These are phyloP conservation scores for Phytopythium chamaehyphon DNA, from an alignment of 352 stramenopile genomes.

Conservation along the genomic window DNA sequence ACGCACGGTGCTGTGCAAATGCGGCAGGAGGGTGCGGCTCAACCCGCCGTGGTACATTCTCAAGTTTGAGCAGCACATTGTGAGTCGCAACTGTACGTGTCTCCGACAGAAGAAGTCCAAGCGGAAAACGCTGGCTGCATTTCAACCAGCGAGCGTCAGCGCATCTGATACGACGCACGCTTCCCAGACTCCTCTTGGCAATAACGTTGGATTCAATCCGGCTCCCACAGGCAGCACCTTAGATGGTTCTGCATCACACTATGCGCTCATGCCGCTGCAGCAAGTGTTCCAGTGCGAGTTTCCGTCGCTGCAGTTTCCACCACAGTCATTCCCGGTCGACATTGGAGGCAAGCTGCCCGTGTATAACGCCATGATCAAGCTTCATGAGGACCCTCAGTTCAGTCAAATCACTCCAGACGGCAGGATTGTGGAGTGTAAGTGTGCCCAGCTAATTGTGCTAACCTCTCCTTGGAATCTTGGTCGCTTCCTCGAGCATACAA, in stretches of 20 bases:
- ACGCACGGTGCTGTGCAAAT: conserved; percentile 59
- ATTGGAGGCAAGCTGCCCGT: neutral
- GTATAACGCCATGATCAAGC: conserved; percentile 8
- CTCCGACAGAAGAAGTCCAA: conserved; percentile 29
- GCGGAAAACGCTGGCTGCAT: neutral
- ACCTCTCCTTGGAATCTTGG: conserved; percentile 41
- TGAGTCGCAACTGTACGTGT: conserved; percentile 75
- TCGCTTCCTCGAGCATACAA: conserved; percentile 58
- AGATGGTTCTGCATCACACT: neutral
- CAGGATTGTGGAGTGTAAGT: conserved; percentile 64
- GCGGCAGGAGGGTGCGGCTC: conserved; percentile 58
- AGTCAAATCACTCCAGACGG: conserved; percentile 60
- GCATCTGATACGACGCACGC: too few relatives aligned
- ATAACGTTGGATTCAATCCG: too few relatives aligned
- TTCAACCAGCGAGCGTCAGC: neutral
- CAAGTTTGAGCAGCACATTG: conserved; percentile 85
- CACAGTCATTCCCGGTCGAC: too few relatives aligned
- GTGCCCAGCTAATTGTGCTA: conserved; percentile 55
- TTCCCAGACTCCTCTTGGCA: neutral
- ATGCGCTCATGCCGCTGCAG: neutral
- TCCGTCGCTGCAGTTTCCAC: neutral
- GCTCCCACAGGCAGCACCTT: too few relatives aligned
- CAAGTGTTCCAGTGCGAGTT: neutral
- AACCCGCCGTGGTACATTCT: conserved; percentile 85
- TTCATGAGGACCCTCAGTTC: conserved; percentile 46